These are phyloP conservation scores for Incumbomyces delicatus DNA, from an alignment of 2,329 filamentous ascomycete species.

Conservation along the genomic window DNA sequence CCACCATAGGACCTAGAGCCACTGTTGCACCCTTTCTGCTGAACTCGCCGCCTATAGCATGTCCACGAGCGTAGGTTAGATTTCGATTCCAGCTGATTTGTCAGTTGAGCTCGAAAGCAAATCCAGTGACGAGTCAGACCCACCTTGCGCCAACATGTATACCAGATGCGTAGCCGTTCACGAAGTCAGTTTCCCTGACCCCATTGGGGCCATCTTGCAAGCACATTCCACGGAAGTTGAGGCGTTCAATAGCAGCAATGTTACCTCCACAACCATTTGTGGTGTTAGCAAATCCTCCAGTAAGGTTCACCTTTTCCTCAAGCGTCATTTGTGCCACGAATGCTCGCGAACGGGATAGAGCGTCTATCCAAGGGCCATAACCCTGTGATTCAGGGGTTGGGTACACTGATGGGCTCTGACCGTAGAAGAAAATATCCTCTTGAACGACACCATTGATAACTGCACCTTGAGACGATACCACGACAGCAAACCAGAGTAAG, in stretches of 20 bases:
- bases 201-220: constrained; percentile 34
- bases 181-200: constrained; percentile 33
- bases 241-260: constrained; percentile 25
- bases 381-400: constrained; percentile 17
- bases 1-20: constrained; percentile 34
- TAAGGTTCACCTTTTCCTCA: constrained; percentile 17
- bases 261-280: constrained; percentile 29
- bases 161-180: constrained; percentile 34
- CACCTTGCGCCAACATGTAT: constrained; percentile 31
- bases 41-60: constrained; percentile 49
- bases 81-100: constrained; percentile 42
- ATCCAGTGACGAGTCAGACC: neutral
- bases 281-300: constrained; percentile 6
- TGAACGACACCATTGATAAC: constrained; percentile 15
- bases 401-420: constrained; percentile 13
- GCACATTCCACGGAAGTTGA: constrained; percentile 33
- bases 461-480: too few species aligned
- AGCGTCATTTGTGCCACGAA: constrained; percentile 14
- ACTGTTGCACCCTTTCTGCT: constrained; percentile 42
- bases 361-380: constrained; percentile 20
- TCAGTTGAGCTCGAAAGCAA: too few species aligned
- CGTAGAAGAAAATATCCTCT: constrained; percentile 20
- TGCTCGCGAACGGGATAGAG: constrained; percentile 9
- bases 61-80: constrained; percentile 42
- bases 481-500: too few species aligned